These are phyloP conservation scores for Mytilinidion resinicola DNA, from an alignment of 495 filamentous ascomycete genomes.

Conservation along the genomic window DNA sequence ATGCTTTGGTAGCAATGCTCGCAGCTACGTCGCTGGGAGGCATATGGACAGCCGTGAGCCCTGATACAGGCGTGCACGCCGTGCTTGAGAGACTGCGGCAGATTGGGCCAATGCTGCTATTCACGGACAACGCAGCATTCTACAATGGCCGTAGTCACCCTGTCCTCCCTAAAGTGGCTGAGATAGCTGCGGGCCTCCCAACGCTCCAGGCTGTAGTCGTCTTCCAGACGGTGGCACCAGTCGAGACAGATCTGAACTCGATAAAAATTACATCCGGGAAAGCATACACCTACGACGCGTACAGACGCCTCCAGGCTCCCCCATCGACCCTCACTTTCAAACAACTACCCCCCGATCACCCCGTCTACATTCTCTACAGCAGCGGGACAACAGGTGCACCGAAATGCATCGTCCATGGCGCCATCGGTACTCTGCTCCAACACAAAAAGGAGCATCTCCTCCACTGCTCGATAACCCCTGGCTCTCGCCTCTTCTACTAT, in stretches of 20 bases:
- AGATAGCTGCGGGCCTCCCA: constrained; percentile 60
- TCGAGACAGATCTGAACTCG: constrained; percentile 45
- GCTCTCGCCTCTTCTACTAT: constrained; percentile 71
- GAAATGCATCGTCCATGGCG: constrained; percentile 87
- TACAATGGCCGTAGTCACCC: constrained; percentile 85
- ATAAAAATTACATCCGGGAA: constrained; percentile 45
- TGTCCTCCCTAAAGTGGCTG: constrained; percentile 61
- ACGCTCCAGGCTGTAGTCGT: constrained; percentile 61
- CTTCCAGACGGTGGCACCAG: constrained; percentile 53
- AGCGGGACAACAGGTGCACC: constrained; percentile 85
- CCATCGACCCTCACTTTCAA: constrained; percentile 53
- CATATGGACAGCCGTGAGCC: constrained; percentile 86
- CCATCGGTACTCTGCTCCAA: constrained; percentile 80
- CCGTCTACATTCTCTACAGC: constrained; percentile 83
- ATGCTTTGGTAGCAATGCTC: constrained; percentile 81
- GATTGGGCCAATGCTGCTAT: constrained; percentile 72
- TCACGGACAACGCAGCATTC: constrained; percentile 77
- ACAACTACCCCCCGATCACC: constrained; percentile 73
- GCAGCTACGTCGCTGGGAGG: constrained; percentile 72
- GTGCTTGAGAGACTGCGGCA: constrained; percentile 78
- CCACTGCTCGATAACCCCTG: constrained; percentile 66
- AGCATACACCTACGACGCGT: constrained; percentile 46
- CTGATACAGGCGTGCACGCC: constrained; percentile 71
- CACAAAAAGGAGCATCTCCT: constrained; percentile 91
- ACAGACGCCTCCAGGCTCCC: constrained; percentile 29